phyloP scores from a whole-genome alignment of 2,329 filamentous ascomycete species.

The Diplodia scrobiculata region DNA sequence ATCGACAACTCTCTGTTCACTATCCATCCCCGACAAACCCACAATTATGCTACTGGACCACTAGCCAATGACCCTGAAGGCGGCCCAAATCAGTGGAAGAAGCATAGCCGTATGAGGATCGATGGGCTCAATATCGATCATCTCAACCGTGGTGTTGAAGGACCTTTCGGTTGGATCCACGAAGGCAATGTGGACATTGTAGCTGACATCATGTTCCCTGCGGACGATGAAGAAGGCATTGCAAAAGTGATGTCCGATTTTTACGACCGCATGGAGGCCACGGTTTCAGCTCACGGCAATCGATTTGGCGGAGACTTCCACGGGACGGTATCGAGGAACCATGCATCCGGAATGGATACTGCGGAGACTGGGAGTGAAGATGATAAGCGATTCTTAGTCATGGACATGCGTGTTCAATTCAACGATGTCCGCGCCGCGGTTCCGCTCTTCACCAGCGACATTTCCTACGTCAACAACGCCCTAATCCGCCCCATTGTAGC shows the following conservation, averaged over 20 bases:
- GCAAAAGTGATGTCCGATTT: slow-evolving; percentile 96
- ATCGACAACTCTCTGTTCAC: slow-evolving; percentile 96
- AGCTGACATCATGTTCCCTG: slow-evolving; percentile 90
- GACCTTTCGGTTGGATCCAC: slow-evolving; percentile 96
- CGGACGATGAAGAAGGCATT: slow-evolving; percentile 82
- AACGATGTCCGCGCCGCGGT: slow-evolving; percentile 93
- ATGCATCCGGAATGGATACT: slow-evolving; percentile 13
- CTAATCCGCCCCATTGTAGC: slow-evolving; percentile 94
- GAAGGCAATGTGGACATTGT: slow-evolving; percentile 97
- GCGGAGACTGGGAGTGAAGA: slow-evolving; percentile 45
- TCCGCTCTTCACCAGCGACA: slow-evolving; percentile 85
- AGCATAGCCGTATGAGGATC: slow-evolving; percentile 87
- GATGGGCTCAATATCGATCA: slow-evolving; percentile 95
- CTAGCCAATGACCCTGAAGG: slow-evolving; percentile 60
- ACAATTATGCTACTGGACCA: slow-evolving; percentile 71
- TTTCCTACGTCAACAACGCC: slow-evolving; percentile 95
- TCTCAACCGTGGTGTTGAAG: slow-evolving; percentile 87
- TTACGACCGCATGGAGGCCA: slow-evolving; percentile 92
- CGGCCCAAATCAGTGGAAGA: slow-evolving; percentile 82
- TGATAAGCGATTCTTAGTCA: slow-evolving; percentile 79
- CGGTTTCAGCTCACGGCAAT: slow-evolving; percentile 77
- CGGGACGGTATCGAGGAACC: not conserved
- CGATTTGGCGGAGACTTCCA: slow-evolving; percentile 42
- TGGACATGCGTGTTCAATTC: slow-evolving; percentile 91
- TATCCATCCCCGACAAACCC: slow-evolving; percentile 89